These are phyloP conservation scores for Cryptosporidium muris DNA, from an alignment of 169 alveolate genomes.

Conservation along the genomic window DNA sequence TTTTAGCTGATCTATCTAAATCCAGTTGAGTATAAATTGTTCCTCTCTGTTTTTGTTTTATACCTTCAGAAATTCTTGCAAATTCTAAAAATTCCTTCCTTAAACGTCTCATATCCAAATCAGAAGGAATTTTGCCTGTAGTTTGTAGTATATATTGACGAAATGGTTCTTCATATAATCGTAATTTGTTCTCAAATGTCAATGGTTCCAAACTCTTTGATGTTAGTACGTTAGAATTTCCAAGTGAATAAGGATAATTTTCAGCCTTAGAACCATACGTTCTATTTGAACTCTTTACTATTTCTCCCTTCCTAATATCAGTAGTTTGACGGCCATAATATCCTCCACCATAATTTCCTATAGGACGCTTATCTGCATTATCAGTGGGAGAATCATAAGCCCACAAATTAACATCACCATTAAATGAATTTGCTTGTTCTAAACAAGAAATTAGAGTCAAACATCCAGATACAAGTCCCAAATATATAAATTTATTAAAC, in stretches of 20 bases:
- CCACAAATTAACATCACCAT: constrained; percentile 28
- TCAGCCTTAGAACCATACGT: constrained; percentile 24
- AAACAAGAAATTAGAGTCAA: no score
- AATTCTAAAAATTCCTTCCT: constrained; percentile 1
- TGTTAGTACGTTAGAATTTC: background rate
- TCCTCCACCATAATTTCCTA: constrained; percentile 48
- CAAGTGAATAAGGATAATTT: constrained; percentile 13
- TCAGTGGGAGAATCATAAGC: constrained; percentile 10
- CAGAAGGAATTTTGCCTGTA: constrained; percentile 56
- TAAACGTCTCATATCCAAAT: constrained; percentile 7
- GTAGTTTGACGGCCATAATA: constrained; percentile 29
- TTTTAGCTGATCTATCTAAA: constrained; percentile 2
- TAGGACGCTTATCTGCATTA: background rate
- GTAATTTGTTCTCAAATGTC: constrained; percentile 20
- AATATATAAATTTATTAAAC: no score
- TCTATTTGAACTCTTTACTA: constrained; percentile 29
- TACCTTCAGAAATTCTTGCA: background rate
- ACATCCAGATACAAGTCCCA: no score
- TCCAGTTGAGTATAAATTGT: constrained; percentile 8
- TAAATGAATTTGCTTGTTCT: background rate
- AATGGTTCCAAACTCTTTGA: constrained; percentile 12
- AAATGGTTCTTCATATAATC: constrained; percentile 41
- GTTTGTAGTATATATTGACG: constrained; percentile 10
- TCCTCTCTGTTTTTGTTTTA: background rate
- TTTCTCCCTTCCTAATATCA: constrained; percentile 22